These are phyloP conservation scores for Phytophthora ramorum DNA, from an alignment of 352 stramenopile species.

Conservation along the genomic window DNA sequence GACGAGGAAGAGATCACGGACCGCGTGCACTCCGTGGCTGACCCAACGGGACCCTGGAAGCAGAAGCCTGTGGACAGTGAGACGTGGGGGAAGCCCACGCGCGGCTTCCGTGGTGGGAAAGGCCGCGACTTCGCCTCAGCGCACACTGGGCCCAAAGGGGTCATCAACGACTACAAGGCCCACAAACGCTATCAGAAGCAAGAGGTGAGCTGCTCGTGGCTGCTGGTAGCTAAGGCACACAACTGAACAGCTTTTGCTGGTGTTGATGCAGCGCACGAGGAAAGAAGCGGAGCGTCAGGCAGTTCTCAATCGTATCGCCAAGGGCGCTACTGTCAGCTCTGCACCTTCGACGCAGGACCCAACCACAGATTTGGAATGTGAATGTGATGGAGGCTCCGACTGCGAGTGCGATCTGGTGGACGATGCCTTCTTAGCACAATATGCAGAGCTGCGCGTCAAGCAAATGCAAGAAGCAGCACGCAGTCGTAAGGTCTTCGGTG, in stretches of 20 bases:
- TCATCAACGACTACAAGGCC: constrained; percentile 85
- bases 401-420: constrained; percentile 58
- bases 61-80: constrained; percentile 54
- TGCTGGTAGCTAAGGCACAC: background rate
- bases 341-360: constrained; percentile 13
- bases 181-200: constrained; percentile 71
- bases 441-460: constrained; percentile 66
- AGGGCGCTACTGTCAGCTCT: constrained; percentile 39
- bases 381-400: constrained; percentile 42
- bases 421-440: constrained; percentile 63
- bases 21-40: constrained; percentile 69
- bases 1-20: constrained; percentile 67
- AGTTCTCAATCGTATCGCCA: constrained; percentile 69
- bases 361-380: constrained; percentile 19
- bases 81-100: constrained; percentile 55
- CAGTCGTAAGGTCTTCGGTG: constrained; percentile 51
- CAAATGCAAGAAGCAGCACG: constrained; percentile 59
- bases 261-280: constrained; percentile 38
- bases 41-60: constrained; percentile 74
- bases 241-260: constrained; percentile 2
- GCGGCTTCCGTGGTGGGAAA: constrained; percentile 32
- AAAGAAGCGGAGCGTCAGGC: constrained; percentile 60
- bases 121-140: constrained; percentile 59
- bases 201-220: constrained; percentile 41
- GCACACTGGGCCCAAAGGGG: constrained; percentile 83